Evolutionary conservation across 768 basidiomycete species (phyloP), one percentile per base, ranked within the genome.

Genomic region (Leccinum rimulosum): DNA sequence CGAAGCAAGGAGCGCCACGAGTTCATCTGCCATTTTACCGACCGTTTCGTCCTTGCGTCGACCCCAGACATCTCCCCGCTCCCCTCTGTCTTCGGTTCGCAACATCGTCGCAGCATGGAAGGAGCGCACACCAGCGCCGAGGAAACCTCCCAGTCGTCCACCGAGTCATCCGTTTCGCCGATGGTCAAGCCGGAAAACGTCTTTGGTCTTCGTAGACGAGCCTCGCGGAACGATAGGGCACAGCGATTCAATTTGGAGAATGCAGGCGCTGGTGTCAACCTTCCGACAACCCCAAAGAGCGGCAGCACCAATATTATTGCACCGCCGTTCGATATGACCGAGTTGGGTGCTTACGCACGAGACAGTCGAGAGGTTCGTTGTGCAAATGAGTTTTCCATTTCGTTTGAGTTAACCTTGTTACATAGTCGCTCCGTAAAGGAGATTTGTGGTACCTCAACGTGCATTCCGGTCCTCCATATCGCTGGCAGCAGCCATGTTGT

Each of bases 401-500:
- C 6, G 22, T 60, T n/a, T 1, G 31, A 31, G 25, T 65, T 70
- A 31, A 74, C 38, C 31, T 14, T 19, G 0, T 25, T 22, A 27
- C 45, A 17, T 68, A 96, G 95, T 93, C 94, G 4, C 77, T 92
- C 12, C 87, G 91, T 58, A 88, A 92, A 43, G 95, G 95, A 15
- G 77, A 86, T 15, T 75, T 97, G 1, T 96, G 92, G 88, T 97
- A 94, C 69, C 83, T 97, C 55, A 96, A 97, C 57, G 95, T 96
- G 0, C 95, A 97, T 67, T 87, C 89, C 1, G 69, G 82, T 4
- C 84, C 88, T 22, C 89, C 90, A 0, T 94, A 87, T 72, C 76
- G 80, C 60, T 93, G 89, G 90, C 84, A 87, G 74, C 81, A 69
- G 93, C 87, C 1, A 78, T 92, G 50, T 79, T 91, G 1, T 95